Percentiles rank a stretch among this genome's conserved stretches.
Conservation (phyloP, 208 protist species). For the Blastocrithidia nonstop region DNA sequence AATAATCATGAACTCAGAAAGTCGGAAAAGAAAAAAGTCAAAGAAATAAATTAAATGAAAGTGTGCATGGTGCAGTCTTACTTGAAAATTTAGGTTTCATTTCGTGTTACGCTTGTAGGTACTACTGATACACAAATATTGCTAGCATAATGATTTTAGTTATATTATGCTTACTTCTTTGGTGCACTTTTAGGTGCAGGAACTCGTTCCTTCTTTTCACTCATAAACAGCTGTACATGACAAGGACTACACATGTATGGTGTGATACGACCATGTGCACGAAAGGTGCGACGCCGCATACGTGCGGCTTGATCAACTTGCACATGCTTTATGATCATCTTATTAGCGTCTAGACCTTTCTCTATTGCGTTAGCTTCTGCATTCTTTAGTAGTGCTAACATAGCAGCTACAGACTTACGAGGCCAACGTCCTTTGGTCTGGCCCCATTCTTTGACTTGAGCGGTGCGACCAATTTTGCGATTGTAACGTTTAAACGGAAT, state of each 20-base stretch:
- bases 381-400: slow-evolving; percentile 89
- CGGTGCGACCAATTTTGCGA: slow-evolving; percentile 84
- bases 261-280: slow-evolving; percentile 90
- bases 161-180: slow-evolving; percentile 76
- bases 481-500: slow-evolving; percentile 92
- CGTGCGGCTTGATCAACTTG: slow-evolving; percentile 83
- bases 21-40: too few species aligned
- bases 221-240: slow-evolving; percentile 85
- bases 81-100: too few species aligned
- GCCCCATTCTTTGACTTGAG: slow-evolving; percentile 86
- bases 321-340: slow-evolving; percentile 88
- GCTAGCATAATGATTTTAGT: too few species aligned
- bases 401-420: slow-evolving; percentile 85
- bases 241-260: slow-evolving; percentile 89
- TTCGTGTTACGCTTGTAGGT: too few species aligned
- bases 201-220: slow-evolving; percentile 69
- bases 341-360: slow-evolving; percentile 83
- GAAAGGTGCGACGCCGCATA: slow-evolving; percentile 89
- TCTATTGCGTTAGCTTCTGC: slow-evolving; percentile 82
- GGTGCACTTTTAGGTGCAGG: slow-evolving; percentile 61
- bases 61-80: too few species aligned
- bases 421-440: slow-evolving; percentile 89
- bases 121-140: too few species aligned
- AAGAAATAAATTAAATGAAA: too few species aligned
- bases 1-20: not conserved